A percentile compares a stretch with the other conserved stretches of the same genome.
These are phyloP conservation scores for Prinsepia uniflora DNA, from an alignment of 306 rosid genomes.

Conservation along the genomic window DNA sequence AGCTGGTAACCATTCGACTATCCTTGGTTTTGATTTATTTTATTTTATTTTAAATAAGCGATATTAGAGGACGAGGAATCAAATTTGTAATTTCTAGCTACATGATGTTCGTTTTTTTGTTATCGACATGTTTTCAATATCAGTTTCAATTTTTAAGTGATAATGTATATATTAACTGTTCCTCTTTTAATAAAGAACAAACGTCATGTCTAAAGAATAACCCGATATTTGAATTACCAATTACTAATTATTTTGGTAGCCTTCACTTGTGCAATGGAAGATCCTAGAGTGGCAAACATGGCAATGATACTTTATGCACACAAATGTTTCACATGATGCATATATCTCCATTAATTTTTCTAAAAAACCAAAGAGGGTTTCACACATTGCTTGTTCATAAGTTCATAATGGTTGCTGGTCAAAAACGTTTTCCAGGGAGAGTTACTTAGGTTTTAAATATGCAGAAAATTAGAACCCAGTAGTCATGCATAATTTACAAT, in stretches of 20 bases:
- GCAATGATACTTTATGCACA: slow-evolving; percentile 11
- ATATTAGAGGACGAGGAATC: no score
- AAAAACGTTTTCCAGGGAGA: slow-evolving; percentile 31
- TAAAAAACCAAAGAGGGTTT: slow-evolving; percentile 1
- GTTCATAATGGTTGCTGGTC: slow-evolving; percentile 34
- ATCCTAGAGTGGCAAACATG: slow-evolving; percentile 12
- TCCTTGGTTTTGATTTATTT: no score
- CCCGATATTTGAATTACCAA: neutral
- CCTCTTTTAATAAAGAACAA: no score
- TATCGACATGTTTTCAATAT: no score
- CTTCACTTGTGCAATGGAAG: neutral
- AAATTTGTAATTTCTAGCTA: no score
- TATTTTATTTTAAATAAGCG: no score
- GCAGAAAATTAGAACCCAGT: neutral
- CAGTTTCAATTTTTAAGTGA: no score
- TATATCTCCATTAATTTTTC: neutral
- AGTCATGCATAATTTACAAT: slow-evolving; percentile 39
- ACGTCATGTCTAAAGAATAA: no score
- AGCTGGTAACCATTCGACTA: neutral
- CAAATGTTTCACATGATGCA: neutral
- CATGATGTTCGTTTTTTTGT: no score
- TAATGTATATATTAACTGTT: no score
- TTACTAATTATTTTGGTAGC: neutral
- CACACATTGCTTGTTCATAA: slow-evolving; percentile 4
- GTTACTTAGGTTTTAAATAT: neutral